Conservation (phyloP, 1,284 basidiomycete species). For the Pseudozyma hubeiensis region DNA sequence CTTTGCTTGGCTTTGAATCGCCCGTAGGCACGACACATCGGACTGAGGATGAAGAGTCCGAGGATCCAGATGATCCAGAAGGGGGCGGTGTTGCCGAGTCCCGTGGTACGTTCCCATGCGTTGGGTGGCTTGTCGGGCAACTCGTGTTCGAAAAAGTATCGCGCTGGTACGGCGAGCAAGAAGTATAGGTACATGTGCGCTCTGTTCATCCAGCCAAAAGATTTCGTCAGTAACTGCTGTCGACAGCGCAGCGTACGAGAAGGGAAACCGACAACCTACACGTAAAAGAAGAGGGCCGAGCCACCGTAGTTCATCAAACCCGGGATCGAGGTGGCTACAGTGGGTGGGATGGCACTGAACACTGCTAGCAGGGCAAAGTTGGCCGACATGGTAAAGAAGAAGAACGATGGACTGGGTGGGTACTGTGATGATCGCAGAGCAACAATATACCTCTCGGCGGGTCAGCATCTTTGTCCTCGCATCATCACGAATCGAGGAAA, state of each 20-base stretch:
- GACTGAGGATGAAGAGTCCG: constrained; percentile 31
- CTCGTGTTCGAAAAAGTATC: constrained; percentile 33
- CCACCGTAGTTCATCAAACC: constrained; percentile 46
- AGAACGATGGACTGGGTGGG: constrained; percentile 52
- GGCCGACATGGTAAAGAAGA: constrained; percentile 44
- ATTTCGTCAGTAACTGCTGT: not conserved
- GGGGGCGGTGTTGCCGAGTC: constrained; percentile 20
- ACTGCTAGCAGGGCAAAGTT: constrained; percentile 50
- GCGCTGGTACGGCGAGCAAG: constrained; percentile 29
- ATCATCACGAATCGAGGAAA: not conserved
- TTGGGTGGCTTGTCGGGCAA: constrained; percentile 37
- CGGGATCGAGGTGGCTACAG: constrained; percentile 9
- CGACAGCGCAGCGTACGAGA: not conserved
- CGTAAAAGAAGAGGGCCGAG: constrained; percentile 60
- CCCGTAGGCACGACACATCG: constrained; percentile 34
- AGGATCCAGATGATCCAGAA: constrained; percentile 41
- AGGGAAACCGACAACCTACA: constrained; percentile 11
- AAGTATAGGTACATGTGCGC: constrained; percentile 38
- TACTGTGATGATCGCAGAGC: constrained; percentile 18
- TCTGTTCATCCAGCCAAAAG: not conserved
- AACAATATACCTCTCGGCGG: no score
- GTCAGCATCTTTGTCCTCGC: not conserved
- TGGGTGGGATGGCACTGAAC: constrained; percentile 38
- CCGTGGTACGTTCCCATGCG: constrained; percentile 19
- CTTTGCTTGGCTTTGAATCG: constrained; percentile 28